A percentile compares a stretch with the other conserved stretches of the same genome.
Conservation (phyloP, 768 basidiomycete genomes). For the Peribolospora baueri region DNA sequence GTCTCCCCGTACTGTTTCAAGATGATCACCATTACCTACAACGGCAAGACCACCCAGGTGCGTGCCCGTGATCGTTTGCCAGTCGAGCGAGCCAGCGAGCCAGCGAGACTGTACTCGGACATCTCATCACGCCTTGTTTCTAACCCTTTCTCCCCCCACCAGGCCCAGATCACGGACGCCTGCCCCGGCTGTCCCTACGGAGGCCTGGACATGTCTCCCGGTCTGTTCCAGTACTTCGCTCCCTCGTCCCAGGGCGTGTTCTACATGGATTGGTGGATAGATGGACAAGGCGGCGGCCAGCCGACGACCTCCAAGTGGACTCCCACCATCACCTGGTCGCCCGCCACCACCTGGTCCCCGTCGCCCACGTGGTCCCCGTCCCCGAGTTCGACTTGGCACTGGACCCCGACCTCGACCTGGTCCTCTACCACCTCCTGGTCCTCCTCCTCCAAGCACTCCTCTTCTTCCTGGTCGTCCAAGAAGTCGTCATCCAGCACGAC, state of each 20-base stretch:
- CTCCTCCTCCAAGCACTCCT: not conserved
- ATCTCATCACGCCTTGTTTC: not conserved
- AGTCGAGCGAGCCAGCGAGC: not conserved
- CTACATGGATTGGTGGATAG: constrained; percentile 24
- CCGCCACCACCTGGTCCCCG: no score
- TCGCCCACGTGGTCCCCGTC: not conserved
- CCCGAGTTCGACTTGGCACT: not conserved
- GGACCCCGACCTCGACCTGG: constrained; percentile 1
- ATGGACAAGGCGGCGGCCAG: not conserved
- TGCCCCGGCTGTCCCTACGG: constrained; percentile 11
- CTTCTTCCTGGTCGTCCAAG: not conserved
- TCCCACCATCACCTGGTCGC: no score
- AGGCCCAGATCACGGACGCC: constrained; percentile 26
- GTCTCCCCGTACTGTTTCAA: constrained; percentile 21
- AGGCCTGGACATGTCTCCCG: constrained; percentile 27
- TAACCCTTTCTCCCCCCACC: not conserved
- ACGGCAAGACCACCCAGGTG: constrained; percentile 19
- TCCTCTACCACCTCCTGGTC: no score
- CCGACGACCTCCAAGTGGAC: not conserved
- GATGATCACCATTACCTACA: constrained; percentile 24
- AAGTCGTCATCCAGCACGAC: no score
- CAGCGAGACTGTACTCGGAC: no score
- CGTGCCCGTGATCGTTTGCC: not conserved
- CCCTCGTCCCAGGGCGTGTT: constrained; percentile 20
- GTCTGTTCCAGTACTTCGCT: constrained; percentile 27